Evolutionary conservation across 2,329 filamentous ascomycete genomes (phyloP), one percentile per base, ranked within the genome.

Genomic region (Dactylellina sp.): DNA sequence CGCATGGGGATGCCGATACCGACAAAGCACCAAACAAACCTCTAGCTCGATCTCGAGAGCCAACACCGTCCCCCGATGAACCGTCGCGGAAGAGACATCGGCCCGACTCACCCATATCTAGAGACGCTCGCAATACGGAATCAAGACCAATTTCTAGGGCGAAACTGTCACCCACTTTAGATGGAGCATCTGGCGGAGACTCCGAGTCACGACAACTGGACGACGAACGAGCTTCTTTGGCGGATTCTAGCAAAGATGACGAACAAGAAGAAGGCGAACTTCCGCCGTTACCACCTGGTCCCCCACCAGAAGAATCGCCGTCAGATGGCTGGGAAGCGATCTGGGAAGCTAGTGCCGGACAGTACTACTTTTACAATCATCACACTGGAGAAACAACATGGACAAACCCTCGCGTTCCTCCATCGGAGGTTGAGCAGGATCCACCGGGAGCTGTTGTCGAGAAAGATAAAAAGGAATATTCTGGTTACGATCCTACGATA

Each of bases 401-500:
- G 90, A 90, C 94, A 37, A 97, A 97, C 79, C 93, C 93, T 4
- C 89, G 93, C 55, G 83, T 94, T 2, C 86, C 89, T 3, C 60
- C 60, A 9, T 28, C 47, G 1, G 82, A 83, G 52, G 81, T 82
- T 28, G 53, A 25, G 11, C 7, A 32, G 12, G 75, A 78, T 49
- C 71, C 78, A 12, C 24, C 76, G 32, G 68, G 64, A 24, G 25
- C 77, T 22, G 70, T 74, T 7, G 75, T 79, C 14, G 78, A 76
- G 9, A 81, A 81, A 4, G 76, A 79, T 80, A 68, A 81, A 82
- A 74, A 80, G 65, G 59, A 83, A 49, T 86, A 85, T 3, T 89
- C 89, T 70, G 93, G 94, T 75, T 99, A 99, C 83, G 97, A 98
- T 80, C 95, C 95, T 0, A 91, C 92, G 22, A 94, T 99, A 49